Evolutionary conservation across 1,284 basidiomycete species (phyloP).

Genomic region (Sparassis latifolia): DNA sequence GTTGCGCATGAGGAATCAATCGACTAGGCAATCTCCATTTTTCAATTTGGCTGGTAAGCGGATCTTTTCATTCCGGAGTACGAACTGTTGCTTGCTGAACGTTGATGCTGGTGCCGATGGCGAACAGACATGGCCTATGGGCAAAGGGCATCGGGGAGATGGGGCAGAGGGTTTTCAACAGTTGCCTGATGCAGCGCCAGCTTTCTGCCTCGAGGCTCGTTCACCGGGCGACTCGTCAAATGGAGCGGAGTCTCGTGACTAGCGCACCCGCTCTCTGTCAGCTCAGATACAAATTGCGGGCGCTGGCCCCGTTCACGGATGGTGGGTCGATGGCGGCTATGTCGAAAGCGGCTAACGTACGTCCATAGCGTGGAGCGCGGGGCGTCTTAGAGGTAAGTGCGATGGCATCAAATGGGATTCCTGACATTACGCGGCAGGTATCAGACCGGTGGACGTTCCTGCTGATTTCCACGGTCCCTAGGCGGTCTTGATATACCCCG

Average conservation of each 20-base stretch:
- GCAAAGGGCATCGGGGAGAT: constrained; percentile 16
- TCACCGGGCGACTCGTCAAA: constrained; percentile 3
- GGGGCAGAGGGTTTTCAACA: background rate
- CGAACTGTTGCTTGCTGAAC: background rate
- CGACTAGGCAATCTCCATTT: background rate
- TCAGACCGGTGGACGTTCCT: constrained; percentile 13
- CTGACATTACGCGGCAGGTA: constrained; percentile 4
- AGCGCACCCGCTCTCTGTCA: constrained; percentile 9
- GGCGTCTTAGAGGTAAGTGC: background rate
- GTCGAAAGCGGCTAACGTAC: background rate
- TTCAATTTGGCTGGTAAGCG: background rate
- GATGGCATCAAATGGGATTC: background rate
- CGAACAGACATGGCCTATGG: constrained; percentile 8
- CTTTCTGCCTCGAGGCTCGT: constrained; percentile 15
- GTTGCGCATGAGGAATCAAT: background rate
- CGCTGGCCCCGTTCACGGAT: constrained; percentile 7
- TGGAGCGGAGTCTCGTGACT: constrained; percentile 12
- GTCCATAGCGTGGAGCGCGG: background rate
- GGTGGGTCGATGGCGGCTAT: background rate
- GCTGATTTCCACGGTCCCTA: background rate
- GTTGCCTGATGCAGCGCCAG: background rate
- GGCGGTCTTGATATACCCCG: background rate
- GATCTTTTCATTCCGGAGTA: background rate
- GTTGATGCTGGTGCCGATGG: background rate
- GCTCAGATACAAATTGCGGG: background rate